Base-by-base conservation (phyloP, 257 asterid genomes). In the Scutellaria baicalensis region DNA sequence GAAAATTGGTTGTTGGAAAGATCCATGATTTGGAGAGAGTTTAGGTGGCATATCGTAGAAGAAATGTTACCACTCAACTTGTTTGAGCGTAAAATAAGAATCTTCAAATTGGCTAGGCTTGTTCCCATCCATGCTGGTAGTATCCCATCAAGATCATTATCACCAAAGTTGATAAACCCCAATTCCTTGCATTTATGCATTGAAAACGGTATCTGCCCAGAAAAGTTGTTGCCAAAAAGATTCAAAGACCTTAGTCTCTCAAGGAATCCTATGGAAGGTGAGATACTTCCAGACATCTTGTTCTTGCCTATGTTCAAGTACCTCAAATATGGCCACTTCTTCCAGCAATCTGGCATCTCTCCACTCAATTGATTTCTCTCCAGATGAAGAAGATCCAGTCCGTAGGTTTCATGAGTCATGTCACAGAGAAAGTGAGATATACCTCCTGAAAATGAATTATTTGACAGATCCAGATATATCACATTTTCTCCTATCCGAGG, bases 261-360 rank as follows among this genome's bases (percentile, higher is more conserved):
- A 20, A 77, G 60, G 66, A 58, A 20, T 0, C 81, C 74, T 1
- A 79, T 21, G 55, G 86, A 76, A 36, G 17, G 27, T 13, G 84
- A 82, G 6, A 79, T 76, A 1, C 69, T 64, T 50, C 84, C 87
- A 9, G 39, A 56, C 8, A 82, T 7, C 27, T 62, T 72, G 39
- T 81, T 82, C 8, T 70, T 69, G 59, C 51, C 69, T 38, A 83
- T 2, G 52, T 69, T 69, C 17, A 83, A 23, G 2, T 40, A 55
- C 3, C 0, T 0, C 47, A 78, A 54, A 0, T 18, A 8, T 0
- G 75, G 55, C 80, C 81, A 77, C 10, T 59, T 68, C 78, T 59
- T 68, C 77, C 70, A 83, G 50, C 84, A 80, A 59, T 74, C 74
- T 3, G 83, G 83, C 20, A 80, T 50, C 39, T 71, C 61, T 31